Evolutionary conservation across 2,329 filamentous ascomycete species (phyloP), one percentile per base, ranked within the genome.

Genomic region (Fusarium oligoseptatum): DNA sequence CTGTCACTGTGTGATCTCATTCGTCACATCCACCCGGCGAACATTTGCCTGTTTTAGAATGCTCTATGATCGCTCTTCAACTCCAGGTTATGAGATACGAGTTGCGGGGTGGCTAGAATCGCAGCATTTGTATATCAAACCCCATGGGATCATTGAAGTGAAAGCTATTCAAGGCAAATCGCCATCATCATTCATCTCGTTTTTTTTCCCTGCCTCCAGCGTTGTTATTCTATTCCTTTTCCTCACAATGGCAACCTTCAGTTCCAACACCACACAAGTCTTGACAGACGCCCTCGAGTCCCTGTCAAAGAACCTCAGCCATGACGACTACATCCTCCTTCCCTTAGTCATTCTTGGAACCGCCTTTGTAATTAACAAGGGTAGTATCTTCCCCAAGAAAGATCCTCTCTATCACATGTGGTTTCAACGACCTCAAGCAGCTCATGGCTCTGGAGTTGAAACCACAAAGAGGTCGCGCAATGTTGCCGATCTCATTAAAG

Each of bases 311-410:
- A 63, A 32, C 2, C 11, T 68, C 2, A 60, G 56, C 8, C 60
- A 29, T 14, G 60, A 50, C 24, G 70, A 72, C 37, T 62, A 67
- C 24, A 6, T 72, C 2, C 7, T 72, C 1, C 37, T 72, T 2
- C 70, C 69, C 37, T 52, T 61, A 8, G 55, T 57, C 14, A 34
- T 57, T 3, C 3, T 57, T 4, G 55, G 55, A 34, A 37, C 55
- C 17, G 55, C 34, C 34, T 57, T 39, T 57, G 20, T 57, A 4
- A 37, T 57, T 1, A 57, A 57, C 55, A 57, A 37, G 14, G 55
- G 55, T 9, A 57, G 55, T 3, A 39, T 57, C 9, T 10, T 57
- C 2, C 55, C 55, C 34, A 22, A 37, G 14, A 57, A 57, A 57
- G 55, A 57, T 15, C 55, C 55, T 0, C 22, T 37, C 34, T 39